These are phyloP conservation scores for Moricandia moricandioides DNA, from an alignment of 345 rosid species.

Conservation along the genomic window DNA sequence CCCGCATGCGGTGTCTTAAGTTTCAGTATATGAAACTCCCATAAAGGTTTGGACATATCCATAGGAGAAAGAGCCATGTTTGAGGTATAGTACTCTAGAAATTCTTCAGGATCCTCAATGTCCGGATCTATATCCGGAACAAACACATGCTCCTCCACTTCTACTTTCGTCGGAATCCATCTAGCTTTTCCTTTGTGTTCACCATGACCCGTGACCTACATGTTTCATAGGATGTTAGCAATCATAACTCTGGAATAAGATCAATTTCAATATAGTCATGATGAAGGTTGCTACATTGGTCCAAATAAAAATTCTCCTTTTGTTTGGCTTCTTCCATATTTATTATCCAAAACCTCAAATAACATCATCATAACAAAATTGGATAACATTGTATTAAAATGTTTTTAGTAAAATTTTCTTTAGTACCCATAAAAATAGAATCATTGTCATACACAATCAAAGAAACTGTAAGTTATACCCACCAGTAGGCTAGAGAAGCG, in stretches of 20 bases:
- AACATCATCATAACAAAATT: neutral
- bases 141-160: no score
- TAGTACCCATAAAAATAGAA: neutral
- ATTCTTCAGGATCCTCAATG: no score
- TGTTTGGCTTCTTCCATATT: neutral
- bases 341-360: neutral
- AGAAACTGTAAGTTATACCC: neutral
- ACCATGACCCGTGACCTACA: no score
- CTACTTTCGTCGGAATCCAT: no score
- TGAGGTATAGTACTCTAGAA: no score
- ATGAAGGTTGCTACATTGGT: neutral
- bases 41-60: no score
- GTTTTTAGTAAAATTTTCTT: neutral
- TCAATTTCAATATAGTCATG: neutral
- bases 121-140: no score
- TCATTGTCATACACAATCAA: neutral
- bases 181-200: neutral
- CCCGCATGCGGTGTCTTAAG: no score
- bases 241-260: conserved; percentile 11
- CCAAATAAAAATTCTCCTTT: neutral
- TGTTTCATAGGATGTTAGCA: no score
- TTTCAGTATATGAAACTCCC: no score
- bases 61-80: no score
- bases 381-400: neutral
- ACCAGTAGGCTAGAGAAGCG: conserved; percentile 70